Conservation (phyloP, 805 yeast genomes). For the Candida nitratophila region DNA sequence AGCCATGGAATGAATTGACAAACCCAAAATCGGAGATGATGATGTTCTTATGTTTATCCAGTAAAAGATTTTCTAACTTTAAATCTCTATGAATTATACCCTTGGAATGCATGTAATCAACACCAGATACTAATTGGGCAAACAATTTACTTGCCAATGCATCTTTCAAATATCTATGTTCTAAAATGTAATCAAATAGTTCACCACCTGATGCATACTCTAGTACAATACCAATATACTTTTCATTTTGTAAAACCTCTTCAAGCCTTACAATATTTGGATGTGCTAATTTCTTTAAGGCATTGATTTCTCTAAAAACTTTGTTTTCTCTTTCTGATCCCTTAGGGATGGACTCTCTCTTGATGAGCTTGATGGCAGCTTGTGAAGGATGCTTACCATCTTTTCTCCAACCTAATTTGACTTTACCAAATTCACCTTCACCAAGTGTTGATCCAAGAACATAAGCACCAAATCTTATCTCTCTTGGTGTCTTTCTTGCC, state of each 20-base stretch:
- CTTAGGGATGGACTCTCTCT: constrained; percentile 81
- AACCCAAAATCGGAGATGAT: constrained; percentile 91
- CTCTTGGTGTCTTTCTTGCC: constrained; percentile 40
- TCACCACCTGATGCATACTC: constrained; percentile 99
- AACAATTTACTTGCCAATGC: constrained; percentile 78
- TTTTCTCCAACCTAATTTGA: constrained; percentile 92
- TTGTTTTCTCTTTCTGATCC: constrained; percentile 83
- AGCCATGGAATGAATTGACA: constrained; percentile 71
- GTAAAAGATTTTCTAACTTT: constrained; percentile 63
- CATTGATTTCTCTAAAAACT: constrained; percentile 89
- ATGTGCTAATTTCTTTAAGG: constrained; percentile 76
- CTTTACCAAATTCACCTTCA: constrained; percentile 98
- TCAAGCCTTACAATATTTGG: constrained; percentile 91
- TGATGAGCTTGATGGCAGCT: constrained; percentile 89
- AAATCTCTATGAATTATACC: constrained; percentile 77
- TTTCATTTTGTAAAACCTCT: constrained; percentile 89
- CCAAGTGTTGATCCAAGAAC: constrained; percentile 90
- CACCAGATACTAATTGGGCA: constrained; percentile 92
- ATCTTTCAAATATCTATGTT: constrained; percentile 82
- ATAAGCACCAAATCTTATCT: constrained; percentile 83
- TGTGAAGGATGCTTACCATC: constrained; percentile 72
- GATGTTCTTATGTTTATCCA: constrained; percentile 82
- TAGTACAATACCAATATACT: constrained; percentile 91
- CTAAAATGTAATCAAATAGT: constrained; percentile 84
- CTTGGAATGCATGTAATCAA: constrained; percentile 77